phyloP scores from a whole-genome alignment of 805 yeast species.

The Lipomyces oligophaga region DNA sequence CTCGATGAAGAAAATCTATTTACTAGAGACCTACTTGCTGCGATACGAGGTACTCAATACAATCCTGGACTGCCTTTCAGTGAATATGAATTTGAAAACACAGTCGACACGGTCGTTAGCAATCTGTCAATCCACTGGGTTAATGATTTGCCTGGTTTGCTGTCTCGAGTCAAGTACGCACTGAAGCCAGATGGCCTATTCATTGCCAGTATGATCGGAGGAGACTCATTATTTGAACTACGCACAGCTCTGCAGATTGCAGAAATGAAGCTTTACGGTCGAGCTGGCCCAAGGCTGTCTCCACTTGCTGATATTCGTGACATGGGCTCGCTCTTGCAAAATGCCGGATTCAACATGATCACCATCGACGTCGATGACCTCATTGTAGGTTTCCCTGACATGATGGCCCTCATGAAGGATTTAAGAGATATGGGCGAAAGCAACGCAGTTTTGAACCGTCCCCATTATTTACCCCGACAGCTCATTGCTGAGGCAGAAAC shows the following conservation, averaged over 20 bases:
- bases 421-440: constrained; percentile 81
- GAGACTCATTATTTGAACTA: constrained; percentile 79
- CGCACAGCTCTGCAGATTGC: constrained; percentile 78
- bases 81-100: constrained; percentile 30
- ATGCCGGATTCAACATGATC: constrained; percentile 73
- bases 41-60: constrained; percentile 37
- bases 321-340: constrained; percentile 65
- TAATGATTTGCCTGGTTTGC: constrained; percentile 70
- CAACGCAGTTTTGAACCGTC: constrained; percentile 52
- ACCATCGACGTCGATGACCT: constrained; percentile 84
- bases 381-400: constrained; percentile 71
- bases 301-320: constrained; percentile 75
- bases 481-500: constrained; percentile 71
- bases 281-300: constrained; percentile 74
- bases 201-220: constrained; percentile 76
- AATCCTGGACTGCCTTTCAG: constrained; percentile 3
- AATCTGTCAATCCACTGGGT: constrained; percentile 80
- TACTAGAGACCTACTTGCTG: constrained; percentile 35
- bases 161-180: constrained; percentile 52
- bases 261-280: constrained; percentile 73
- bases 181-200: constrained; percentile 78
- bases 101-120: constrained; percentile 68
- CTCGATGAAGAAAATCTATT: constrained; percentile 60
- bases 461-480: constrained; percentile 51
- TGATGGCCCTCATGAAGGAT: constrained; percentile 63